Percentiles rank a stretch among this genome's conserved stretches.
Conservation (phyloP, 2,329 filamentous ascomycete species). For the Epichloe sp. region DNA sequence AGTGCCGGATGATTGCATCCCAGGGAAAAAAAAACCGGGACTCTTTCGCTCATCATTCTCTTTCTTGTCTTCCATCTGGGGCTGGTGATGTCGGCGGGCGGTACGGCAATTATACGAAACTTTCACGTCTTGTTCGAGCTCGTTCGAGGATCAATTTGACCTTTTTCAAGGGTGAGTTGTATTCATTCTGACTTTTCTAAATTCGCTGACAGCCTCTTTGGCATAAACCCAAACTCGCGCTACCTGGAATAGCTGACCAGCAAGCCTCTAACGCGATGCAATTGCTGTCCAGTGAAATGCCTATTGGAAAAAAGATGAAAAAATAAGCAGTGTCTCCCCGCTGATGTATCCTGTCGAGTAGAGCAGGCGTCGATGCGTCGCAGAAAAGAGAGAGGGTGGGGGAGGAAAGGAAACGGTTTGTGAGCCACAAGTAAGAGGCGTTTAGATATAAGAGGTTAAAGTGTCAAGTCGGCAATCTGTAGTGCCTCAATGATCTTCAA, state of each 20-base stretch:
- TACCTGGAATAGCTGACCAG: neutral
- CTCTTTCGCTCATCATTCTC: too few relatives aligned
- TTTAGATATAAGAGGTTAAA: neutral
- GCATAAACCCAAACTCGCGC: neutral
- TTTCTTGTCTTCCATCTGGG: too few relatives aligned
- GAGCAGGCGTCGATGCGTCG: neutral
- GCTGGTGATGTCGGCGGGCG: too few relatives aligned
- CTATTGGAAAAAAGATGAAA: neutral
- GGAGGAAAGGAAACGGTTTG: neutral
- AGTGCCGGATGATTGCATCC: too few relatives aligned
- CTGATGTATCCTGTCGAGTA: neutral
- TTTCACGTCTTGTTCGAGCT: too few relatives aligned
- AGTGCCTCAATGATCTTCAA: conserved; percentile 23
- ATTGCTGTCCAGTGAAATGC: neutral
- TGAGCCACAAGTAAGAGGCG: neutral
- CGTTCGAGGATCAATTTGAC: too few relatives aligned
- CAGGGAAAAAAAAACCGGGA: too few relatives aligned
- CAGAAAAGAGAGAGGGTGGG: neutral
- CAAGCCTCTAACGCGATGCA: neutral
- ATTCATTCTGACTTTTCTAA: neutral
- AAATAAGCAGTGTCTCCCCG: neutral
- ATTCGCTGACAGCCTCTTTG: neutral
- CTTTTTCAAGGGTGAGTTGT: too few relatives aligned
- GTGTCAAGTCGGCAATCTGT: neutral
- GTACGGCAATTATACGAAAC: too few relatives aligned